These are phyloP conservation scores for Xerocomus nothofagi DNA, from an alignment of 1,284 basidiomycete genomes.

Conservation along the genomic window DNA sequence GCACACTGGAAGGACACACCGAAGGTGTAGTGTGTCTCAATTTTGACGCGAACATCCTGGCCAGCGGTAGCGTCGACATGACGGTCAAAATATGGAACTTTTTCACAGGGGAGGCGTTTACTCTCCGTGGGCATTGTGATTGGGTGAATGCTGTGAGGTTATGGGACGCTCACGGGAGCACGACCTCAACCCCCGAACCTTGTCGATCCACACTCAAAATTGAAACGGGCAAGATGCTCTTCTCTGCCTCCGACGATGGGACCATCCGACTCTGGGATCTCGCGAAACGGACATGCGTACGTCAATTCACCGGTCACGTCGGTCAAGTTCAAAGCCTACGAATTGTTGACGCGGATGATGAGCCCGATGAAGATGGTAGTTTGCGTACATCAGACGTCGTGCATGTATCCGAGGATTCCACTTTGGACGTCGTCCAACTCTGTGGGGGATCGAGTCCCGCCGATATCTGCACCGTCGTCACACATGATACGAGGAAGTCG, in stretches of 20 bases:
- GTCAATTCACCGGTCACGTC: constrained; percentile 88
- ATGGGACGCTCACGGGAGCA: constrained; percentile 75
- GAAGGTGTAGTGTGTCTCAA: constrained; percentile 92
- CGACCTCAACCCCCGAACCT: constrained; percentile 39
- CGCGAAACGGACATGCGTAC: constrained; percentile 75
- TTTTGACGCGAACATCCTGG: constrained; percentile 91
- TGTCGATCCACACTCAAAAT: constrained; percentile 45
- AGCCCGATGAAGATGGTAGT: constrained; percentile 37
- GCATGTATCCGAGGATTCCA: constrained; percentile 18
- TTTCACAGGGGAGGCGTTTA: constrained; percentile 89
- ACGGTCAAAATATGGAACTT: constrained; percentile 97
- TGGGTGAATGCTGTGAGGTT: constrained; percentile 97
- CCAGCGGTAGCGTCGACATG: constrained; percentile 86
- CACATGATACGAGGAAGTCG: constrained; percentile 22
- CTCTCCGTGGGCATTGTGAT: constrained; percentile 89
- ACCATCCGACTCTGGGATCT: constrained; percentile 96
- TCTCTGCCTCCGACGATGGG: constrained; percentile 95
- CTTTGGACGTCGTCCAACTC: constrained; percentile 19
- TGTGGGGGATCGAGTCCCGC: constrained; percentile 10
- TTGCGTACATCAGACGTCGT: constrained; percentile 6
- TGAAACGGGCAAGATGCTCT: constrained; percentile 88
- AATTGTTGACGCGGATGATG: constrained; percentile 65
- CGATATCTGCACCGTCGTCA: constrained; percentile 34
- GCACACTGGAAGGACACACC: constrained; percentile 86
- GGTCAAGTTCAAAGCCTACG: constrained; percentile 94